Conservation (phyloP, 1,139 yeast genomes). For the Debaryomyces nepalensis region DNA sequence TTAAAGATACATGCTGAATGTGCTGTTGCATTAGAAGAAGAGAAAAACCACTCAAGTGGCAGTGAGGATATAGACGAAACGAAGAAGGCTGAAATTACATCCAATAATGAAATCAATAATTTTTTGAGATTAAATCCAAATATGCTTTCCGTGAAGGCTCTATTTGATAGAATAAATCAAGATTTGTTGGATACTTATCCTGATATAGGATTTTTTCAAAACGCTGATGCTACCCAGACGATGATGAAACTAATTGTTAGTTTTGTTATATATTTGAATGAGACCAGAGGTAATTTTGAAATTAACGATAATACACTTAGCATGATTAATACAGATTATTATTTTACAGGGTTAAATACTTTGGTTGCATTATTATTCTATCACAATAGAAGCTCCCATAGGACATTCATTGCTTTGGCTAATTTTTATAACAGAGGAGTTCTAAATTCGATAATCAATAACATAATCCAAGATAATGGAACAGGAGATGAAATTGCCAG, state of each 20-base stretch:
- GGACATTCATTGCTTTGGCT: slow-evolving; percentile 51
- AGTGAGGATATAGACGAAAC: background rate
- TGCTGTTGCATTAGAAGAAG: slow-evolving; percentile 16
- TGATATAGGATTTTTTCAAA: slow-evolving; percentile 48
- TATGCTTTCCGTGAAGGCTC: slow-evolving; percentile 11
- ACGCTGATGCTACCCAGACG: slow-evolving; percentile 28
- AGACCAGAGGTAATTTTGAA: slow-evolving; percentile 19
- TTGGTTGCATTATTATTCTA: slow-evolving; percentile 49
- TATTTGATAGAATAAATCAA: slow-evolving; percentile 17
- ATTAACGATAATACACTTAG: slow-evolving; percentile 14
- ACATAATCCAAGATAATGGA: background rate
- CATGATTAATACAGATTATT: slow-evolving; percentile 18
- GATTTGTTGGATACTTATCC: slow-evolving; percentile 46
- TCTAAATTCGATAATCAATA: slow-evolving; percentile 27
- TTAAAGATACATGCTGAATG: slow-evolving; percentile 17
- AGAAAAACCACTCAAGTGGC: slow-evolving; percentile 1
- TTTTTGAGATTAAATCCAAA: slow-evolving; percentile 10
- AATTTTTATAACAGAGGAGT: slow-evolving; percentile 44
- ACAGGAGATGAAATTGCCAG: background rate
- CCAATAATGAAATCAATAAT: slow-evolving; percentile 11
- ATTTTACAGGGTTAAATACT: slow-evolving; percentile 31
- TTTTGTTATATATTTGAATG: slow-evolving; percentile 27
- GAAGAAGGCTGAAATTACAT: slow-evolving; percentile 6
- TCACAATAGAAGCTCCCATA: slow-evolving; percentile 36
- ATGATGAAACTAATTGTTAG: slow-evolving; percentile 33